A percentile compares a stretch with the other conserved stretches of the same genome.
These are phyloP conservation scores for Rhododendron molle DNA, from an alignment of 148 eudicot genomes.

Conservation along the genomic window DNA sequence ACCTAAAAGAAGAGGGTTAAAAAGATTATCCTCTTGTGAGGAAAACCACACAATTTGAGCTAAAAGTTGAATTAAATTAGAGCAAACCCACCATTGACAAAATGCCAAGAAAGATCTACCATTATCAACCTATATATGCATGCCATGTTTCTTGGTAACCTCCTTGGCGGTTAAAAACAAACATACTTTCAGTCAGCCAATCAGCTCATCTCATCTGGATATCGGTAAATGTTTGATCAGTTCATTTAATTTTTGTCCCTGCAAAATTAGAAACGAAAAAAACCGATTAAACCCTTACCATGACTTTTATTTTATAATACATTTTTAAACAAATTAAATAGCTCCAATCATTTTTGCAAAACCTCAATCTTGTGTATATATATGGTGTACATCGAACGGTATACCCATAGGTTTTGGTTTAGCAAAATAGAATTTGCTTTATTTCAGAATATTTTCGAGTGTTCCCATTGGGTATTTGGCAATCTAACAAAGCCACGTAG, in stretches of 20 bases:
- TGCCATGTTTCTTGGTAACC: conserved; percentile 9
- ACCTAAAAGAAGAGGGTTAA: neutral
- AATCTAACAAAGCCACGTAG: neutral
- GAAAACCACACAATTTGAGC: neutral
- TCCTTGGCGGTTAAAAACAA: neutral
- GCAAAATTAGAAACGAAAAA: no score
- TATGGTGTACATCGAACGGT: no score
- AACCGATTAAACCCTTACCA: neutral
- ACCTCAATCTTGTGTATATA: neutral
- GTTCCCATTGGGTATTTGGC: neutral
- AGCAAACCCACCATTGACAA: neutral
- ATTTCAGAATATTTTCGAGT: neutral
- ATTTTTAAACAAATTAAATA: no score
- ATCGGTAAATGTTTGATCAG: neutral
- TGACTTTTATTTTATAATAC: no score
- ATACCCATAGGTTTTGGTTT: neutral
- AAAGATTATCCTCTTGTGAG: neutral
- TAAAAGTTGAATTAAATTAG: neutral
- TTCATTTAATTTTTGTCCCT: no score
- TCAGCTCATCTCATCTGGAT: neutral
- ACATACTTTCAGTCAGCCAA: conserved; percentile 3
- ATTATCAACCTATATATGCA: neutral
- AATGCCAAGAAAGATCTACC: neutral
- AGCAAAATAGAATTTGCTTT: neutral
- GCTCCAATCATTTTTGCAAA: neutral